phyloP scores from a whole-genome alignment of 1,139 yeast species.

The Nakaseomyces kungkrabaensis region DNA sequence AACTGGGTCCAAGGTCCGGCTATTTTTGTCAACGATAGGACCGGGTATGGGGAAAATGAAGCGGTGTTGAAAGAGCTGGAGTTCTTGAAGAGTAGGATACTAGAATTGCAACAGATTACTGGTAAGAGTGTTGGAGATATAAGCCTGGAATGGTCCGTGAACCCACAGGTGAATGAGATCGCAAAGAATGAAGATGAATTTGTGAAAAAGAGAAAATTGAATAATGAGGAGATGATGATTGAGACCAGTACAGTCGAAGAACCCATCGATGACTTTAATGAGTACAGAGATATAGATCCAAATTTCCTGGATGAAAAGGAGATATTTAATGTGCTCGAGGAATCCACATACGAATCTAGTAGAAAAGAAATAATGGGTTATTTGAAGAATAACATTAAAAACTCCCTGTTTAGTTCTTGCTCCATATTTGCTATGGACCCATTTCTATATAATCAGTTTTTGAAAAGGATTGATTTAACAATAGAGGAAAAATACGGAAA shows the following conservation, averaged over 20 bases:
- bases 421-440: constrained; percentile 1
- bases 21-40: constrained; percentile 10
- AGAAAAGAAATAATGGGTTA: constrained; percentile 1
- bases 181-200: constrained; percentile 1
- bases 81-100: constrained; percentile 21
- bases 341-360: not conserved
- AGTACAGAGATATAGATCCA: constrained; percentile 5
- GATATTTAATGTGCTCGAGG: constrained; percentile 1
- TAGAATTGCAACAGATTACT: constrained; percentile 24
- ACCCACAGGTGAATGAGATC: not conserved
- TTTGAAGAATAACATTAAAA: not conserved
- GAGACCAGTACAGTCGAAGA: not conserved
- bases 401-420: not conserved
- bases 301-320: constrained; percentile 3
- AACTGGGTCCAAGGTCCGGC: constrained; percentile 29
- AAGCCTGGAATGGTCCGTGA: constrained; percentile 8
- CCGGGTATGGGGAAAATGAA: constrained; percentile 11
- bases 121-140: constrained; percentile 17
- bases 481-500: not conserved
- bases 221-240: constrained; percentile 4
- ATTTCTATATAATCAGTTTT: not conserved
- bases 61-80: constrained; percentile 22
- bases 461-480: not conserved
- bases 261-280: not conserved
- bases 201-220: constrained; percentile 7